Conservation (phyloP, 495 filamentous ascomycete species). For the Astrocystis sublimbata region DNA sequence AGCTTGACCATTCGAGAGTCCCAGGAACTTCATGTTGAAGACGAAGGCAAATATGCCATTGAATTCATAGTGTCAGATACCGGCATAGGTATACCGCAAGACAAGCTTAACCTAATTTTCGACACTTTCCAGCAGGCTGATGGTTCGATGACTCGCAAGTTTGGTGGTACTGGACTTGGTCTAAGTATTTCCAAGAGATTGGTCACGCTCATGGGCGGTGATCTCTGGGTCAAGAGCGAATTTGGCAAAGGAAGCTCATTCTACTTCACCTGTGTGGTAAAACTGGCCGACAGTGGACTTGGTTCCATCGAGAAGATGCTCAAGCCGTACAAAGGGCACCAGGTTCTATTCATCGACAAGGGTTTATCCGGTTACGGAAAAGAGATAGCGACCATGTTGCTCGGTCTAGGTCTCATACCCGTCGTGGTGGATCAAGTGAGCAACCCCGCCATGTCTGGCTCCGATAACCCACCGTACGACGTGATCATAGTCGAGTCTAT, state of each 20-base stretch:
- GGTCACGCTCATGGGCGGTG: constrained; percentile 96
- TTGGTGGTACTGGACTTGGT: constrained; percentile 94
- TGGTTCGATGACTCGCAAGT: constrained; percentile 94
- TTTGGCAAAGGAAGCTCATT: constrained; percentile 94
- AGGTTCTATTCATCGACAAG: constrained; percentile 95
- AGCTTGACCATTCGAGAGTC: constrained; percentile 87
- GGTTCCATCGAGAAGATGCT: constrained; percentile 80
- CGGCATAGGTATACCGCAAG: constrained; percentile 92
- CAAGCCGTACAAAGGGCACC: constrained; percentile 85
- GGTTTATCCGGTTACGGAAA: constrained; percentile 75
- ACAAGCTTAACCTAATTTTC: constrained; percentile 97
- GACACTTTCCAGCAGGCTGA: constrained; percentile 99
- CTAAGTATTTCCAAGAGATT: constrained; percentile 95
- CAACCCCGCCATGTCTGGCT: constrained; percentile 52
- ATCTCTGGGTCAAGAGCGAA: constrained; percentile 93
- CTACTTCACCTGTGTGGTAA: constrained; percentile 94
- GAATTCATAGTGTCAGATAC: constrained; percentile 97
- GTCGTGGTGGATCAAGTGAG: constrained; percentile 75
- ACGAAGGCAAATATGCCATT: constrained; percentile 81
- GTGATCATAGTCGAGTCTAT: constrained; percentile 97
- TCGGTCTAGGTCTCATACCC: constrained; percentile 75
- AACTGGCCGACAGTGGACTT: constrained; percentile 80
- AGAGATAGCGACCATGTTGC: constrained; percentile 78
- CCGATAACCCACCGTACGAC: constrained; percentile 71
- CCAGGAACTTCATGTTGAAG: constrained; percentile 57